Base-by-base conservation (phyloP, 768 basidiomycete species). In the Boletus rubescentipes region DNA sequence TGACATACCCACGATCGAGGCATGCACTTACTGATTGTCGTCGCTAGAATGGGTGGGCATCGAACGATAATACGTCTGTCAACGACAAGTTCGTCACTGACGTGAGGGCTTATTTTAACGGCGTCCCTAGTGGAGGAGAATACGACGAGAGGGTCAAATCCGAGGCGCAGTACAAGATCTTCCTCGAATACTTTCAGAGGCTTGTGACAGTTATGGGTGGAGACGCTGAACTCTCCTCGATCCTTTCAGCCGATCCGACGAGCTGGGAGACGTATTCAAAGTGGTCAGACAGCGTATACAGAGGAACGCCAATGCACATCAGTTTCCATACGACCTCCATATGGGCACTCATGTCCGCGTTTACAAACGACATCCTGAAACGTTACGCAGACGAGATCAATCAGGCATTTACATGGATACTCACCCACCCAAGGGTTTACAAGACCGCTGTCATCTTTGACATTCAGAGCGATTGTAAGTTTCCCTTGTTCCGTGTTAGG, bases 41-140 rank as follows among this genome's bases (percentile, higher is more conserved):
- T n/a, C n/a, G n/a, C n/a, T n/a, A n/a, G 49, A 53, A 47, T 39
- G 37, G 36, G 29, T 47, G 44, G 51, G 51, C 43, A n/a, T 52
- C 36, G 26, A 52, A 52, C 31, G 20, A 5, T 2, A 38, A 37
- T 40, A 6, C 44, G 12, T 31, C 18, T 26, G 51, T 53, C 35
- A 47, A 53, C 4, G 20, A 20, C 45, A 53, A 40, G 37, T 53
- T 53, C 26, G 30, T 20, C 23, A 52, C 51, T 16, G 21, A 52
- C 20, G 37, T 52, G 15, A 52, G 32, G 30, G 51, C 51, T 23
- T 52, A 21, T 36, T 53, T 53, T 16, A 39, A 53, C 37, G 44
- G 45, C 31, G n/a, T 53, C 8, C 51, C 51, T 10, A 53, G 15
- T 7, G 51, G 51, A 21, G 51, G 51, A 11, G 29, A 53, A 39